Percentiles rank a stretch among this genome's conserved stretches.
These are phyloP conservation scores for Centaurea solstitialis DNA, from an alignment of 129 eudicot species.

Conservation along the genomic window DNA sequence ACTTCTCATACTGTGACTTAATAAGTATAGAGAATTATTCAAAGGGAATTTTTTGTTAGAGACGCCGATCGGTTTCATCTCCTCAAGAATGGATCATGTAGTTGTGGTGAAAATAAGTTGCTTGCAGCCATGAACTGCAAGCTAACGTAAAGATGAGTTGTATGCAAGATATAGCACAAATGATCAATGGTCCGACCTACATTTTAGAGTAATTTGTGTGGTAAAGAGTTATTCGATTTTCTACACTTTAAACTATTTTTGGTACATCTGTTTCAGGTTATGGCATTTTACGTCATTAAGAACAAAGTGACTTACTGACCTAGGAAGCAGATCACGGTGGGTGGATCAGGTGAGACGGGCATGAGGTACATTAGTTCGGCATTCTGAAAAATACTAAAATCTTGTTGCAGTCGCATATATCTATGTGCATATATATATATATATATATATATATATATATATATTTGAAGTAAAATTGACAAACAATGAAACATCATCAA, in stretches of 20 bases:
- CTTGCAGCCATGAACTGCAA: neutral
- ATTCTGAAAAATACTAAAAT: neutral
- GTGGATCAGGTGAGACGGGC: neutral
- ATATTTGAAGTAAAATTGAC: neutral
- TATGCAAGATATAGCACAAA: neutral
- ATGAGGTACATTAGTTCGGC: neutral
- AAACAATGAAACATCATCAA: neutral
- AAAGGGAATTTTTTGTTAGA: slow-evolving; percentile 58
- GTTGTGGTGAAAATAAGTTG: slow-evolving; percentile 47
- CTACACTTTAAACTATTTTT: neutral
- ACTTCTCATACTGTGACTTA: slow-evolving; percentile 55
- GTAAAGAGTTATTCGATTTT: neutral
- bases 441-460: too few species aligned
- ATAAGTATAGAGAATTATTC: slow-evolving; percentile 49
- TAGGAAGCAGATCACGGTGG: neutral
- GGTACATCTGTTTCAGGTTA: neutral
- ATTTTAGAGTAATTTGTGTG: neutral
- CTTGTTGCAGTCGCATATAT: neutral
- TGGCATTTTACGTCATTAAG: neutral
- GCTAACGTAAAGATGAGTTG: too few species aligned
- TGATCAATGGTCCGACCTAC: neutral
- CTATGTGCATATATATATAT: neutral
- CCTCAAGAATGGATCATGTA: slow-evolving; percentile 59
- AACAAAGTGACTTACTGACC: neutral
- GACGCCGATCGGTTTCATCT: slow-evolving; percentile 69